Evolutionary conservation across 2,329 filamentous ascomycete species (phyloP), one percentile per base, ranked within the genome.

Genomic region (Neonectria punicea): DNA sequence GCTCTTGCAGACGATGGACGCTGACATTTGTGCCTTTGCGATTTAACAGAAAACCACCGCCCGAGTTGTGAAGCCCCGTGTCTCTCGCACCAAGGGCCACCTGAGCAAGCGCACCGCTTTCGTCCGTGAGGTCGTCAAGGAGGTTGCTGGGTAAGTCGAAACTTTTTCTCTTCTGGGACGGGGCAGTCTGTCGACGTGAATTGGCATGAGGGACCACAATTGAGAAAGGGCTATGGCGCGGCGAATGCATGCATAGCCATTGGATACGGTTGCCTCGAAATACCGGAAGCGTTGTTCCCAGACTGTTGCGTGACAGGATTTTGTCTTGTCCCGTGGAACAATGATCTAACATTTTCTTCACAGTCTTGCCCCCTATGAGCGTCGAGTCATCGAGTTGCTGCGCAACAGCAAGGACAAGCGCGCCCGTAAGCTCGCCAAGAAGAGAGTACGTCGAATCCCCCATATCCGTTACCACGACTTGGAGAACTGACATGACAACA

Each of bases 391-490:
- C 82, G 96, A 99, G 90, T 88, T 99, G 82, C 92, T 99, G 85
- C 93, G 96, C 80, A 99, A 99, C 92, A 92, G 89, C 88, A 97
- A 97, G 89, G 96, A 99, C 87, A 98, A 98, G 93, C 93, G 95
- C 85, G 95, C 95, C 80, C 90, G 95, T 78, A 98, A 98, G 92
- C 93, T 98, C 80, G 95, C 95, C 80, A 98, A 98, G 94, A 98
- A 97, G 93, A 91, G 95, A 85, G 92, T 95, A 89, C 76, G 92
- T 89, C 66, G 39, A 65, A 32, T 61, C 56, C 47, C 46, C 20
- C 39, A 66, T 20, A n/a, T 30, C n/a, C 58, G 3, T 28, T 5
- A 32, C 36, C 39, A 18, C 13, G 54, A 56, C 61, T 64, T 66
- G 41, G 44, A 63, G 16, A n/a, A 67, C 76, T 78, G 67, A 78